Conservation (phyloP, 225 moss, liverwort and hornwort genomes). For the Polytrichum commune region DNA sequence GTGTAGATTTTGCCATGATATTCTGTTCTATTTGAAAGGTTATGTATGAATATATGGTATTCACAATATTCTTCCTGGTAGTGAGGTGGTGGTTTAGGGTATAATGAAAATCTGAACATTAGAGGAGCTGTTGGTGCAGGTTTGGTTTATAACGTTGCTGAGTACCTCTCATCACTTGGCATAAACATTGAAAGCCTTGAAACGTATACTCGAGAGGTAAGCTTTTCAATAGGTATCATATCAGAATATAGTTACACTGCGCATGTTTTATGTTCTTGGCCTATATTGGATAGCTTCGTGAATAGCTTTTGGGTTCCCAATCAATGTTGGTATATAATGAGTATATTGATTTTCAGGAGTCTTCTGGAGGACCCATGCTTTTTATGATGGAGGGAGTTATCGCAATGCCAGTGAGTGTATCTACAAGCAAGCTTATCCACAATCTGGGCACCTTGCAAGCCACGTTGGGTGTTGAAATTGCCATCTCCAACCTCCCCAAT, state of each 20-base stretch:
- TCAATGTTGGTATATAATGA: background rate
- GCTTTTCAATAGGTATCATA: too few relatives aligned
- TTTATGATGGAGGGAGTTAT: conserved; percentile 49
- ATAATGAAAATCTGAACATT: too few relatives aligned
- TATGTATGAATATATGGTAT: too few relatives aligned
- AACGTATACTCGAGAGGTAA: conserved; percentile 52
- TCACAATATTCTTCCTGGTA: too few relatives aligned
- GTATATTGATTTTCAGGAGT: conserved; percentile 25
- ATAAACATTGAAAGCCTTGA: conserved; percentile 60
- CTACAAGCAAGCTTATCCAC: conserved; percentile 29
- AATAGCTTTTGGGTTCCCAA: background rate
- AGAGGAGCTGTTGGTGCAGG: conserved; percentile 29
- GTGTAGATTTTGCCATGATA: too few relatives aligned
- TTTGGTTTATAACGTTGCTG: conserved; percentile 51
- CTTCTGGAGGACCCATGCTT: conserved; percentile 19
- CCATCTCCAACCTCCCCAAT: conserved; percentile 37
- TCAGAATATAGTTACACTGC: background rate
- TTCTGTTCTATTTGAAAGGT: too few relatives aligned
- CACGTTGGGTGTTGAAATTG: conserved; percentile 38
- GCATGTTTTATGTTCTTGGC: too few relatives aligned
- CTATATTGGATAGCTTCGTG: too few relatives aligned
- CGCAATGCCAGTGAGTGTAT: conserved; percentile 40
- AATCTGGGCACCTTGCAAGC: conserved; percentile 44
- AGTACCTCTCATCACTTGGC: conserved; percentile 44
- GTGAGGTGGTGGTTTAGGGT: too few relatives aligned